Evolutionary conservation across 2,329 filamentous ascomycete genomes (phyloP).

Genomic region (Aspergillus intermedius): DNA sequence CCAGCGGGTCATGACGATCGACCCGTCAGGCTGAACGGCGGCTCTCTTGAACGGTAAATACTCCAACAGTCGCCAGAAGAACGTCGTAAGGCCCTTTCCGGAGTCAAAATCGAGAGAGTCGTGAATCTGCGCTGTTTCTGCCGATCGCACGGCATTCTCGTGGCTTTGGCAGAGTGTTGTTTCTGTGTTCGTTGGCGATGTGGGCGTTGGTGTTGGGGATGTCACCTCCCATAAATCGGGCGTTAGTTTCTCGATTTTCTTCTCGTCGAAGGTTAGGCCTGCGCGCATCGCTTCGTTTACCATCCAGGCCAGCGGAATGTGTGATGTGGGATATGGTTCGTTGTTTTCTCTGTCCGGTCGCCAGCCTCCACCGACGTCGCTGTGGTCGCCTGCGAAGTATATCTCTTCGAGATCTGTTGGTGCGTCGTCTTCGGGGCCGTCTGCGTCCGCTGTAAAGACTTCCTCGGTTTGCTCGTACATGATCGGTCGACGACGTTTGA

Average conservation of each 20-base stretch:
- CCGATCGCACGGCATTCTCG: slow-evolving; percentile 1
- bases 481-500: background rate
- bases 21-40: slow-evolving; percentile 10
- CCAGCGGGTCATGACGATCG: slow-evolving; percentile 10
- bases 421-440: background rate
- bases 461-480: background rate
- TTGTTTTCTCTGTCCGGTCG: slow-evolving; percentile 38
- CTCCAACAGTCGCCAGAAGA: slow-evolving; percentile 16
- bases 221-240: slow-evolving; percentile 7
- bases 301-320: slow-evolving; percentile 64
- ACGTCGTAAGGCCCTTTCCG: slow-evolving; percentile 8
- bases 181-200: background rate
- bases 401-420: slow-evolving; percentile 65
- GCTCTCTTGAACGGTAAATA: slow-evolving; percentile 12
- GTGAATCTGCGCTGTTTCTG: slow-evolving; percentile 8
- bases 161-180: slow-evolving; percentile 1
- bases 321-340: slow-evolving; percentile 47
- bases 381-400: slow-evolving; percentile 65
- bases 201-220: background rate
- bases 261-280: slow-evolving; percentile 59
- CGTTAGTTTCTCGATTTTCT: slow-evolving; percentile 13
- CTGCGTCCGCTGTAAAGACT: background rate
- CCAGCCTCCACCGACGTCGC: slow-evolving; percentile 72
- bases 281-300: slow-evolving; percentile 55
- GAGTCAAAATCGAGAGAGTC: slow-evolving; percentile 13